Conservation (phyloP, 192 early-diverging fungal species). For the Gonapodya prolifera region DNA sequence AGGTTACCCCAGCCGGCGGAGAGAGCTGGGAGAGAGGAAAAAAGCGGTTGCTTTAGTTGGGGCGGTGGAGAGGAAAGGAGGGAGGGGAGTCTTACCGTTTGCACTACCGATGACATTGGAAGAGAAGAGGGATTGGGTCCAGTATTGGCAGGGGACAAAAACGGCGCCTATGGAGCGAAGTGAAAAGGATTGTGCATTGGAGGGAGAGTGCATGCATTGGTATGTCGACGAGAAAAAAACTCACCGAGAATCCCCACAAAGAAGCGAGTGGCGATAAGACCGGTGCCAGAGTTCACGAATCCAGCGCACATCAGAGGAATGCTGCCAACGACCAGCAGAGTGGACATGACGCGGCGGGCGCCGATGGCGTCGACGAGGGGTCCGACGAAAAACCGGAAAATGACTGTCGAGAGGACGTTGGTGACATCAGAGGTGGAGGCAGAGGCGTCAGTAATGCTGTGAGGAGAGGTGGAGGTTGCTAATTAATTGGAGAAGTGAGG, state of each 20-base stretch:
- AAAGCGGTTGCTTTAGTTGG: too few relatives aligned
- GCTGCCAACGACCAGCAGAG: constrained; percentile 34
- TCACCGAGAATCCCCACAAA: constrained; percentile 51
- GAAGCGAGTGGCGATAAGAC: constrained; percentile 28
- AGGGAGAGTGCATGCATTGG: neutral
- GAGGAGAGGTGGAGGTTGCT: too few relatives aligned
- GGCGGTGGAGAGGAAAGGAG: too few relatives aligned
- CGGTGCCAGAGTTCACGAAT: constrained; percentile 25
- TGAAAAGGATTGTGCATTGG: neutral
- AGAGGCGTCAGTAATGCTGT: constrained; percentile 13
- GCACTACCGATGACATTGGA: constrained; percentile 43
- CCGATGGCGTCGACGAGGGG: constrained; percentile 21
- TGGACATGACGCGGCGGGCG: constrained; percentile 34
- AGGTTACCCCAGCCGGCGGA: constrained; percentile 58
- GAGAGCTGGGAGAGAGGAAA: too few relatives aligned
- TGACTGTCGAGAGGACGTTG: constrained; percentile 39
- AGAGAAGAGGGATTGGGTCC: constrained; percentile 49
- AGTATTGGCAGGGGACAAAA: constrained; percentile 21
- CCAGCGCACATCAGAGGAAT: constrained; percentile 36
- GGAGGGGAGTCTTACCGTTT: too few relatives aligned
- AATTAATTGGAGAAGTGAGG: too few relatives aligned
- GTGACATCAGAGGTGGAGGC: constrained; percentile 29
- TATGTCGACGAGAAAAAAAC: too few relatives aligned
- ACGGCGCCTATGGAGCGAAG: neutral
- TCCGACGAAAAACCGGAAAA: constrained; percentile 34